Conservation (phyloP, 2,329 filamentous ascomycete species). For the Calycina herbarum region DNA sequence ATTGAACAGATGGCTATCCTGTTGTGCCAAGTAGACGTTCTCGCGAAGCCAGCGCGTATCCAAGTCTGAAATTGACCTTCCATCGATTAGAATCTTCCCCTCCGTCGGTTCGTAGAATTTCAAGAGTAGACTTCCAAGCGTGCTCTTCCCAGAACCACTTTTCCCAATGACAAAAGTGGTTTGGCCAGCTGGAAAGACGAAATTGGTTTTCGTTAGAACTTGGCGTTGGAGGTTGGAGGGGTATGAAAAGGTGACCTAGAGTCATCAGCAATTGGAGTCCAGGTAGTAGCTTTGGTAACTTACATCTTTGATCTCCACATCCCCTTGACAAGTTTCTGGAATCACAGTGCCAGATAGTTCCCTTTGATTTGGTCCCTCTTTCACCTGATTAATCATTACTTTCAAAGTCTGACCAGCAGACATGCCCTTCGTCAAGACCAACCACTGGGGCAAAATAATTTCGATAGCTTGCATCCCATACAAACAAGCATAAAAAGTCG, state of each 20-base stretch:
- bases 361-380: conserved; percentile 30
- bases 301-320: conserved; percentile 70
- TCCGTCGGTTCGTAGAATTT: conserved; percentile 69
- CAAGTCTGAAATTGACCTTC: conserved; percentile 58
- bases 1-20: conserved; percentile 77
- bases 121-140: conserved; percentile 75
- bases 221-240: conserved; percentile 63
- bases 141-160: conserved; percentile 93
- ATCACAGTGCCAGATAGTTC: conserved; percentile 37
- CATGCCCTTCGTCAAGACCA: conserved; percentile 77
- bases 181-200: conserved; percentile 71
- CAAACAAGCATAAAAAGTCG: conserved; percentile 81
- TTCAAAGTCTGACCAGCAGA: conserved; percentile 67
- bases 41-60: conserved; percentile 71
- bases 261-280: conserved; percentile 16
- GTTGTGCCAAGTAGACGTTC: conserved; percentile 80
- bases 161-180: conserved; percentile 80
- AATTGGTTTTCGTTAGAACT: conserved; percentile 60
- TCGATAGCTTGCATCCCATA: conserved; percentile 75
- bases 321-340: conserved; percentile 56
- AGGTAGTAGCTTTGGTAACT: conserved; percentile 30
- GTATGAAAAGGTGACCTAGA: conserved; percentile 79
- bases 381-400: conserved; percentile 42
- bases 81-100: conserved; percentile 71
- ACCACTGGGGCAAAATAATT: conserved; percentile 71